Evolutionary conservation across 371 early-diverging fungal genomes (phyloP).

Genomic region (Dichotomocladium elegans): DNA sequence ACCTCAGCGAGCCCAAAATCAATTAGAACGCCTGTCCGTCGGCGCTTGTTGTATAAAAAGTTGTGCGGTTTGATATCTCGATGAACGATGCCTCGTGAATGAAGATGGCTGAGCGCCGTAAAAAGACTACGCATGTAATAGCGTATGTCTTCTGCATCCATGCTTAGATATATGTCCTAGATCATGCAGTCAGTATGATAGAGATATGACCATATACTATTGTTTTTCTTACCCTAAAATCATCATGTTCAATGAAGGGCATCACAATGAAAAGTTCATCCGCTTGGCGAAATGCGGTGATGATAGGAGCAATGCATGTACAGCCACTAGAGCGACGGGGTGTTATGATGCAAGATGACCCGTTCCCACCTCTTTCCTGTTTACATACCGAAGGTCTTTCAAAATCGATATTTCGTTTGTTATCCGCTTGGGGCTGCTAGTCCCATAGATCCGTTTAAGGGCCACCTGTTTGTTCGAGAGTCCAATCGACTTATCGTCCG

Average conservation of each 20-base stretch:
- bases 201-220: background rate
- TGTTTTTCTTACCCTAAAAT: slow-evolving; percentile 69
- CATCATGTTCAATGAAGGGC: slow-evolving; percentile 86
- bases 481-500: slow-evolving; percentile 1
- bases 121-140: slow-evolving; percentile 82
- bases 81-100: slow-evolving; percentile 73
- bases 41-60: slow-evolving; percentile 79
- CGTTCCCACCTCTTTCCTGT: background rate
- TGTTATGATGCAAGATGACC: background rate
- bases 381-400: slow-evolving; percentile 58
- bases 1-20: slow-evolving; percentile 98
- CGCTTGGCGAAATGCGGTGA: slow-evolving; percentile 76
- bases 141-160: slow-evolving; percentile 73
- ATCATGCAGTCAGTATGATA: slow-evolving; percentile 1
- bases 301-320: slow-evolving; percentile 68
- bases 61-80: slow-evolving; percentile 98
- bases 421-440: slow-evolving; percentile 84
- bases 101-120: slow-evolving; percentile 69
- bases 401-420: slow-evolving; percentile 86
- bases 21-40: slow-evolving; percentile 80
- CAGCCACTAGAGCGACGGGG: slow-evolving; percentile 17
- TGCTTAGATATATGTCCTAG: slow-evolving; percentile 52
- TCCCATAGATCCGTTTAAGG: slow-evolving; percentile 88
- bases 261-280: slow-evolving; percentile 88
- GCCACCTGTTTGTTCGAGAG: slow-evolving; percentile 58